Percentiles rank a stretch among this genome's conserved stretches.
phyloP scores from a whole-genome alignment of 2,329 filamentous ascomycete genomes.

The Fusarium redolens region DNA sequence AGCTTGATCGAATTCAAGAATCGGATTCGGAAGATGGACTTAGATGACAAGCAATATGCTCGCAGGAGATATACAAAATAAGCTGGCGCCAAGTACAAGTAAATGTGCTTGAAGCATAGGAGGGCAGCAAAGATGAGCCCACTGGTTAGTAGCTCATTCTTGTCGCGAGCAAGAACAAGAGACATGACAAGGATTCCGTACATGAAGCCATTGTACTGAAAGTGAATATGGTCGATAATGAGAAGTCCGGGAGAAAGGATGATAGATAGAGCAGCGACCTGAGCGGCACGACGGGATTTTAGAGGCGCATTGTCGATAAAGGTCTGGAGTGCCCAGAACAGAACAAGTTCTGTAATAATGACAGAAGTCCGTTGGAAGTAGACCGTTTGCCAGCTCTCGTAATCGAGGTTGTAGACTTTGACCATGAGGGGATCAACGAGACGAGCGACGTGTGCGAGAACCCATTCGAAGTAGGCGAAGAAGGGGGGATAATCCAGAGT shows the following conservation, averaged over 20 bases:
- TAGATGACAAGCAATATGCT: slow-evolving; percentile 84
- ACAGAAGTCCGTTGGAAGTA: slow-evolving; percentile 95
- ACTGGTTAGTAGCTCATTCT: slow-evolving; percentile 79
- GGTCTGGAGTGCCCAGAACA: slow-evolving; percentile 84
- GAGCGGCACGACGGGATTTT: slow-evolving; percentile 77
- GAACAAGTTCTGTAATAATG: slow-evolving; percentile 83
- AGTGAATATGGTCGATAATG: slow-evolving; percentile 98
- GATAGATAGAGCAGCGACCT: slow-evolving; percentile 88
- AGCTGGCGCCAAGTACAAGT: slow-evolving; percentile 93
- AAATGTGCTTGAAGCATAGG: slow-evolving; percentile 97
- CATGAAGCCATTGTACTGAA: slow-evolving; percentile 98
- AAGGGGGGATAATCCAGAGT: slow-evolving; percentile 98
- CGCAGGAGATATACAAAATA: slow-evolving; percentile 96
- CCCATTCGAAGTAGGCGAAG: slow-evolving; percentile 97
- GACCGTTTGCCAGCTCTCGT: slow-evolving; percentile 92
- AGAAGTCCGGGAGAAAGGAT: slow-evolving; percentile 91
- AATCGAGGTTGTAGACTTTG: slow-evolving; percentile 80
- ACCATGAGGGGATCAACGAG: slow-evolving; percentile 86
- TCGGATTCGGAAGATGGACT: slow-evolving; percentile 79
- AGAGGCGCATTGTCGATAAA: slow-evolving; percentile 79
- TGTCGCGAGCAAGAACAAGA: slow-evolving; percentile 81
- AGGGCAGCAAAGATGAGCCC: slow-evolving; percentile 86
- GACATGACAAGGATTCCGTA: slow-evolving; percentile 92
- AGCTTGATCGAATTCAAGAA: slow-evolving; percentile 87
- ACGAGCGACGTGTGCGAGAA: slow-evolving; percentile 82